phyloP scores from a whole-genome alignment of 441 rosid genomes.

The Arabidopsis lyrata region DNA sequence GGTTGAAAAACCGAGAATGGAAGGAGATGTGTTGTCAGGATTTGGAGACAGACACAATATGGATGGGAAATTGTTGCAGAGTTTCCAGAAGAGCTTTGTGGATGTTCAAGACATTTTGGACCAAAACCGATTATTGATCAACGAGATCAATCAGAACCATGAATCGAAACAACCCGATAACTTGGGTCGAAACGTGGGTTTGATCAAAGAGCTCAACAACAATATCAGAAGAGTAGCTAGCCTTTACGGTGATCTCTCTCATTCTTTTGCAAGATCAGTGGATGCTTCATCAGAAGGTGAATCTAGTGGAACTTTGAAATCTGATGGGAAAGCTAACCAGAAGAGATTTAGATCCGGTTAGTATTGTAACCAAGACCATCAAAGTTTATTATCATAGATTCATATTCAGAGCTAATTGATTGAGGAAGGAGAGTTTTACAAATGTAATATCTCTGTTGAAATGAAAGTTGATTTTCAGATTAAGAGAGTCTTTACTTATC shows the following conservation, averaged over 20 bases:
- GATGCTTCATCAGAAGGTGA: slow-evolving; percentile 90
- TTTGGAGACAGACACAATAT: slow-evolving; percentile 65
- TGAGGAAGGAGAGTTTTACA: slow-evolving; percentile 5
- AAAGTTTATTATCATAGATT: neutral
- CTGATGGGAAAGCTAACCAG: slow-evolving; percentile 71
- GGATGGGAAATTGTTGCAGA: slow-evolving; percentile 73
- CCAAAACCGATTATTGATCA: slow-evolving; percentile 83
- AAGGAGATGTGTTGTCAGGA: slow-evolving; percentile 73
- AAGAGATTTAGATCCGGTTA: slow-evolving; percentile 72
- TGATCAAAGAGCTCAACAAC: slow-evolving; percentile 93
- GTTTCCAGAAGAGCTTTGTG: slow-evolving; percentile 79
- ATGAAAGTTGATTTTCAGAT: neutral
- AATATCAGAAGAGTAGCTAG: slow-evolving; percentile 90
- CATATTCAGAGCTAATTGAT: slow-evolving; percentile 37
- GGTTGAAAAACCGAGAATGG: slow-evolving; percentile 50
- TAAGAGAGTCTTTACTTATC: neutral
- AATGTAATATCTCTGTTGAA: slow-evolving; percentile 27
- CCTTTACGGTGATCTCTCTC: slow-evolving; percentile 87
- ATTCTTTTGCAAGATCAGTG: slow-evolving; percentile 63
- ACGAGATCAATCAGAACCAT: slow-evolving; percentile 90
- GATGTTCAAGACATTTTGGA: slow-evolving; percentile 91
- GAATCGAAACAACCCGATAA: slow-evolving; percentile 86
- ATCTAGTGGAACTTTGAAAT: slow-evolving; percentile 62
- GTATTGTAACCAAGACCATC: slow-evolving; percentile 25
- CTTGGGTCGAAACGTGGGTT: slow-evolving; percentile 79